Evolutionary conservation across 148 eudicot species (phyloP).

Genomic region (Persicaria tinctoria): DNA sequence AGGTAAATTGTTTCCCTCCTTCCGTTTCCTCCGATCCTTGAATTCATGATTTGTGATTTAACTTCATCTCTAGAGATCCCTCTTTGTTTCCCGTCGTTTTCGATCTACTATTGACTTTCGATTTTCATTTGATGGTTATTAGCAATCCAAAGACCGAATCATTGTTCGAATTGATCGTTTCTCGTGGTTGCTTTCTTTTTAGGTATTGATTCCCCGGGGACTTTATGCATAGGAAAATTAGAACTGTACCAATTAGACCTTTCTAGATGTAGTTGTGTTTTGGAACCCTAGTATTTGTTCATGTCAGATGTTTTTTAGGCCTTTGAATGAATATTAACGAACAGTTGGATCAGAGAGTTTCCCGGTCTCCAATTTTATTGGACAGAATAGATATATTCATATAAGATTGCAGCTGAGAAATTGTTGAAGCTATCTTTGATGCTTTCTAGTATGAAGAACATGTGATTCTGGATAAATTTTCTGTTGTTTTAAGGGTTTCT

Average conservation of each 20-base stretch:
- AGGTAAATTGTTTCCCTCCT: not conserved
- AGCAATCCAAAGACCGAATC: not conserved
- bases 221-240: not conserved
- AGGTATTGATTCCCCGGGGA: not conserved
- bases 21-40: not conserved
- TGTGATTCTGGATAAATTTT: not conserved
- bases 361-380: not conserved
- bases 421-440: not conserved
- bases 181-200: not conserved
- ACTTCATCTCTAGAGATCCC: too few relatives aligned
- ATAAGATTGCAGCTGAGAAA: not conserved
- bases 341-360: not conserved
- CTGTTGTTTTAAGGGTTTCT: not conserved
- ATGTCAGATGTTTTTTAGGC: not conserved
- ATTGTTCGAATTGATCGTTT: not conserved
- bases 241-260: not conserved
- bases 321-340: not conserved
- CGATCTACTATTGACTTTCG: too few relatives aligned
- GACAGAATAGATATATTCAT: not conserved
- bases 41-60: not conserved
- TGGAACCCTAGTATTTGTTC: not conserved
- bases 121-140: not conserved
- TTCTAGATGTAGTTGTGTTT: not conserved
- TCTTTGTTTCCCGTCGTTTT: too few relatives aligned
- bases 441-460: not conserved